A percentile compares a stretch with the other conserved stretches of the same genome.
Evolutionary conservation across 1,284 basidiomycete species (phyloP).

Genomic region (Austroboletus rostrupii): DNA sequence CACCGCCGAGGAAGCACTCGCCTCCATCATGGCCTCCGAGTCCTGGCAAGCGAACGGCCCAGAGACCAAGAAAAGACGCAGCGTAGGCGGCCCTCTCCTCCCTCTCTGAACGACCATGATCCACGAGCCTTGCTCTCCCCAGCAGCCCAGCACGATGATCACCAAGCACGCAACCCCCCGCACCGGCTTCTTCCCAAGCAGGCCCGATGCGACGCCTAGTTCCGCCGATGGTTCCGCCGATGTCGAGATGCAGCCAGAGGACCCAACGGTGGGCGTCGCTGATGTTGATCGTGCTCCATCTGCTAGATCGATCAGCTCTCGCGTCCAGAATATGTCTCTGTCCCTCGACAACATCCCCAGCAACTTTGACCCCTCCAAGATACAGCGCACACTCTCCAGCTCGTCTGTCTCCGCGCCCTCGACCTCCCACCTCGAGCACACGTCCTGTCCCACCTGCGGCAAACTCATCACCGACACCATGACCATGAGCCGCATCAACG

Average conservation of each 20-base stretch:
- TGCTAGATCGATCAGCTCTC: constrained; percentile 26
- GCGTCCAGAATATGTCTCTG: constrained; percentile 33
- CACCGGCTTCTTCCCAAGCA: constrained; percentile 24
- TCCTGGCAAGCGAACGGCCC: constrained; percentile 34
- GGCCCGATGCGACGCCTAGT: constrained; percentile 14
- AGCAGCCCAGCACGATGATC: constrained; percentile 26
- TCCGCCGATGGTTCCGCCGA: constrained; percentile 14
- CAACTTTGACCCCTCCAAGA: constrained; percentile 33
- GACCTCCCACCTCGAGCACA: constrained; percentile 37
- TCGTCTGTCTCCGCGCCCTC: constrained; percentile 40
- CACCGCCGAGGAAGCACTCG: constrained; percentile 51
- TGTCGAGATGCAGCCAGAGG: constrained; percentile 30
- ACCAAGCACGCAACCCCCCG: constrained; percentile 18
- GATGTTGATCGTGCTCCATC: constrained; percentile 21
- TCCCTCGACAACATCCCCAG: constrained; percentile 43
- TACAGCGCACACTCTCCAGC: constrained; percentile 22
- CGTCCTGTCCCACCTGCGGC: constrained; percentile 49
- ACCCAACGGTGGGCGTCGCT: constrained; percentile 29
- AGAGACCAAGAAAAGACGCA: constrained; percentile 48
- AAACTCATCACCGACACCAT: constrained; percentile 38
- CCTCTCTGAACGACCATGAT: constrained; percentile 28
- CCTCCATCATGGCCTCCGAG: constrained; percentile 37
- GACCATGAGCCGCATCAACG: constrained; percentile 33
- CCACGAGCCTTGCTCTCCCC: constrained; percentile 10
- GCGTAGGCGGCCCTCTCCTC: constrained; percentile 41